Evolutionary conservation across 2,329 filamentous ascomycete species (phyloP).

Genomic region (Aureobasidium sp.): DNA sequence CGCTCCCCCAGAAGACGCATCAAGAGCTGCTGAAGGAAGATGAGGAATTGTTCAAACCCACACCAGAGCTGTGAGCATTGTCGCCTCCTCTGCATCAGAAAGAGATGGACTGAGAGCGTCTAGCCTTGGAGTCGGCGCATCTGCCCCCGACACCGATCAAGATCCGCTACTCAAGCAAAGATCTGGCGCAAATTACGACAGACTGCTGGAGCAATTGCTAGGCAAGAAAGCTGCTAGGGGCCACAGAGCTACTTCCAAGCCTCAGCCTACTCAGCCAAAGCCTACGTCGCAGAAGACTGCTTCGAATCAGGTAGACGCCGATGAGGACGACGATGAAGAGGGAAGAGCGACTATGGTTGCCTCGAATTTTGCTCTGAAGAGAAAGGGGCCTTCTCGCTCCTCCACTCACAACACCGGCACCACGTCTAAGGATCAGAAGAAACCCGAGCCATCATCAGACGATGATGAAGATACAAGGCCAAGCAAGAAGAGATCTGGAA

Average conservation of each 20-base stretch:
- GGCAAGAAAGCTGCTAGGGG: slow-evolving; percentile 33
- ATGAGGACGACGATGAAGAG: slow-evolving; percentile 31
- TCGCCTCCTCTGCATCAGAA: slow-evolving; percentile 1
- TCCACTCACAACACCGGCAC: neutral
- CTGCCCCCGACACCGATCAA: slow-evolving; percentile 28
- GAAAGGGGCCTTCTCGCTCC: slow-evolving; percentile 12
- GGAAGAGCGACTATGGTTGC: slow-evolving; percentile 20
- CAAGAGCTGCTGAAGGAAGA: slow-evolving; percentile 44
- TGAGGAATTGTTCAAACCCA: slow-evolving; percentile 44
- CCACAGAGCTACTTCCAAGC: slow-evolving; percentile 22
- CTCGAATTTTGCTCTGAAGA: slow-evolving; percentile 15
- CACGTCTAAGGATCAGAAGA: neutral
- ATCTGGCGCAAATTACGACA: slow-evolving; percentile 34
- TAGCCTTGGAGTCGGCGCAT: slow-evolving; percentile 33
- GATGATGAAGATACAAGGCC: slow-evolving; percentile 19
- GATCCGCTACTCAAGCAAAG: slow-evolving; percentile 32
- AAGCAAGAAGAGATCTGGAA: slow-evolving; percentile 34
- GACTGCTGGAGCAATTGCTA: slow-evolving; percentile 33
- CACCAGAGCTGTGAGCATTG: slow-evolving; percentile 45
- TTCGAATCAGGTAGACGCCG: slow-evolving; percentile 27
- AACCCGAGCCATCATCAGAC: slow-evolving; percentile 11
- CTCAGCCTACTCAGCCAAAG: slow-evolving; percentile 8
- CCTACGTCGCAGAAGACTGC: neutral
- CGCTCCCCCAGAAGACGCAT: slow-evolving; percentile 32
- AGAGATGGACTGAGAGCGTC: slow-evolving; percentile 9